Percentiles rank a stretch among this genome's conserved stretches.
Evolutionary conservation across 2,329 filamentous ascomycete species (phyloP).

Genomic region (Paraphoma sp.): DNA sequence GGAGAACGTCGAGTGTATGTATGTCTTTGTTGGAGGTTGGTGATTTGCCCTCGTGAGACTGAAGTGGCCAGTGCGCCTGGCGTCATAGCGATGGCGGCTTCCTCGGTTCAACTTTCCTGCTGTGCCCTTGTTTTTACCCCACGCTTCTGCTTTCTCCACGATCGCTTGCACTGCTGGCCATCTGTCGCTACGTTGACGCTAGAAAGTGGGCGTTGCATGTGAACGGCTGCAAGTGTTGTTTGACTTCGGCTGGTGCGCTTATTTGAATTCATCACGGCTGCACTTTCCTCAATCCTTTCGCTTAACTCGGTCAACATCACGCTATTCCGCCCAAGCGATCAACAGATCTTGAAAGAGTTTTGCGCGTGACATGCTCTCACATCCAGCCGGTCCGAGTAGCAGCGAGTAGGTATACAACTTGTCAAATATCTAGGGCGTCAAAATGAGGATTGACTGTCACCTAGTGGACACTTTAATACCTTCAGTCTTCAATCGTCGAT

Average conservation of each 20-base stretch:
- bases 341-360: neutral
- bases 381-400: neutral
- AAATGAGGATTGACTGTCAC: neutral
- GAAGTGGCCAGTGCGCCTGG: constrained; percentile 20
- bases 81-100: constrained; percentile 27
- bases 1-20: constrained; percentile 34
- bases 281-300: neutral
- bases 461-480: neutral
- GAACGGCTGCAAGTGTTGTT: neutral
- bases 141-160: constrained; percentile 18
- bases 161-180: constrained; percentile 16
- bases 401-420: neutral
- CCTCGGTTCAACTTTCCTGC: constrained; percentile 13
- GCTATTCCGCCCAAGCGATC: neutral
- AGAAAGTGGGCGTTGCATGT: neutral
- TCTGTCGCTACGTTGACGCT: constrained; percentile 3
- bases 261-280: neutral
- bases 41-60: constrained; percentile 36
- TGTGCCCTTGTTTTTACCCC: neutral
- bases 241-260: neutral
- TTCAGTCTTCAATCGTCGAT: too few relatives aligned
- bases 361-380: neutral
- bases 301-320: neutral
- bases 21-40: constrained; percentile 43
- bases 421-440: neutral